phyloP scores from a whole-genome alignment of 192 early-diverging fungal genomes.

The Backusella macrospora region DNA sequence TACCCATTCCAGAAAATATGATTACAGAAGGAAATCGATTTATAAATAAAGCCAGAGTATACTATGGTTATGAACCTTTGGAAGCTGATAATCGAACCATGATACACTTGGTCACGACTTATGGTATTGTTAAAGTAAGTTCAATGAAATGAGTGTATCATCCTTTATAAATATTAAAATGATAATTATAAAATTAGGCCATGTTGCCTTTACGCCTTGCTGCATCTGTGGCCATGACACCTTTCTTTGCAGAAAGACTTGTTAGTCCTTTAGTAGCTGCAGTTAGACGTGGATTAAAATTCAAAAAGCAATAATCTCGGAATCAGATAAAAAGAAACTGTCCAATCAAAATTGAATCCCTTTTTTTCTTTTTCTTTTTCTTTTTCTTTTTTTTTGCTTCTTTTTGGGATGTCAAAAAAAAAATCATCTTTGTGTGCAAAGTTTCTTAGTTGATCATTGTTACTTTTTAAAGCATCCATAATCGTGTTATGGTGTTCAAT shows the following conservation, averaged over 20 bases:
- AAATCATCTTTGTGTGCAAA: no score
- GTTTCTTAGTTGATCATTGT: no score
- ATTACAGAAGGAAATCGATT: constrained; percentile 63
- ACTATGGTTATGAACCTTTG: constrained; percentile 55
- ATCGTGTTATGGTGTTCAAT: no score
- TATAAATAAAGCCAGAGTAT: constrained; percentile 55
- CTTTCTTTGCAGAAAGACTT: constrained; percentile 53
- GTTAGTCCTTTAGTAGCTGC: constrained; percentile 42
- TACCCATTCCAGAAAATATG: constrained; percentile 70
- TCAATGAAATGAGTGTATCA: neutral
- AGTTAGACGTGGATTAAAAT: constrained; percentile 14
- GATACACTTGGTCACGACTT: constrained; percentile 76
- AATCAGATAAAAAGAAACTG: neutral
- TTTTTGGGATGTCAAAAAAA: no score
- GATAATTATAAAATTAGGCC: constrained; percentile 33
- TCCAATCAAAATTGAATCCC: neutral
- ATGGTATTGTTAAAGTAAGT: constrained; percentile 80
- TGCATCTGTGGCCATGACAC: constrained; percentile 57
- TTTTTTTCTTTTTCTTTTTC: no score
- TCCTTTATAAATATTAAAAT: neutral
- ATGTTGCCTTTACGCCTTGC: constrained; percentile 70
- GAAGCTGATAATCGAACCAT: constrained; percentile 57
- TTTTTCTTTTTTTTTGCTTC: no score
- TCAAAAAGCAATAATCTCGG: neutral
- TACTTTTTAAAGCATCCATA: no score